A percentile compares a stretch with the other conserved stretches of the same genome.
These are phyloP conservation scores for Gamarada debralockiae DNA, from an alignment of 495 filamentous ascomycete genomes.

Conservation along the genomic window DNA sequence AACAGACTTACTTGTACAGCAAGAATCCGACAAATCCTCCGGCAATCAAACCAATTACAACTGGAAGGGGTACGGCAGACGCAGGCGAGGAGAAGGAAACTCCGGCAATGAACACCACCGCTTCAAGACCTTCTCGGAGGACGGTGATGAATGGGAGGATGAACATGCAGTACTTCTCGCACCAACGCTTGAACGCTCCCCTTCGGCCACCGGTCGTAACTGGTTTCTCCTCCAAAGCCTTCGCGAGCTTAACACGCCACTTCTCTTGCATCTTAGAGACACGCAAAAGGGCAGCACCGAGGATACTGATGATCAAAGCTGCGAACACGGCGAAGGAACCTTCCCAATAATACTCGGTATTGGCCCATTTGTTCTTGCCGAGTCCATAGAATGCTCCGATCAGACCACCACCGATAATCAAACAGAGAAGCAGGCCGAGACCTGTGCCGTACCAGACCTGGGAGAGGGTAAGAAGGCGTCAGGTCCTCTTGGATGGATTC, in stretches of 20 bases:
- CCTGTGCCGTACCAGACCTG: slow-evolving; percentile 70
- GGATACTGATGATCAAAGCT: slow-evolving; percentile 69
- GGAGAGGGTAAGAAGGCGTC: not conserved
- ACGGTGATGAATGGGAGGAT: slow-evolving; percentile 77
- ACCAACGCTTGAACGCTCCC: slow-evolving; percentile 55
- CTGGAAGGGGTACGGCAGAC: slow-evolving; percentile 67
- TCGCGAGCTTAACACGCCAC: slow-evolving; percentile 76
- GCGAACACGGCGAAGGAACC: slow-evolving; percentile 70
- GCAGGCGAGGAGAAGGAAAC: slow-evolving; percentile 74
- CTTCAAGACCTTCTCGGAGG: slow-evolving; percentile 79
- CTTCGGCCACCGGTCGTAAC: slow-evolving; percentile 26
- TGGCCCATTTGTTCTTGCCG: slow-evolving; percentile 59
- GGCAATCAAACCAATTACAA: slow-evolving; percentile 61
- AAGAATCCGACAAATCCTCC: slow-evolving; percentile 63
- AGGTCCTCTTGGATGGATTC: not conserved
- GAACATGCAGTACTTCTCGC: slow-evolving; percentile 80
- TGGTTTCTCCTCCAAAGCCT: slow-evolving; percentile 50
- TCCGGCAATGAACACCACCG: slow-evolving; percentile 76
- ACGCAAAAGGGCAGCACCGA: slow-evolving; percentile 76
- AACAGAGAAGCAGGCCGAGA: slow-evolving; percentile 60
- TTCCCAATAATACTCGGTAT: slow-evolving; percentile 71
- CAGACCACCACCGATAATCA: slow-evolving; percentile 65
- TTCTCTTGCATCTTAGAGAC: slow-evolving; percentile 82
- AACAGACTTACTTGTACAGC: slow-evolving; percentile 65
- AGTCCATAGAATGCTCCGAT: slow-evolving; percentile 78